A percentile compares a stretch with the other conserved stretches of the same genome.
Evolutionary conservation across 2,329 filamentous ascomycete species (phyloP).

Genomic region (Sporothrix mexicana): DNA sequence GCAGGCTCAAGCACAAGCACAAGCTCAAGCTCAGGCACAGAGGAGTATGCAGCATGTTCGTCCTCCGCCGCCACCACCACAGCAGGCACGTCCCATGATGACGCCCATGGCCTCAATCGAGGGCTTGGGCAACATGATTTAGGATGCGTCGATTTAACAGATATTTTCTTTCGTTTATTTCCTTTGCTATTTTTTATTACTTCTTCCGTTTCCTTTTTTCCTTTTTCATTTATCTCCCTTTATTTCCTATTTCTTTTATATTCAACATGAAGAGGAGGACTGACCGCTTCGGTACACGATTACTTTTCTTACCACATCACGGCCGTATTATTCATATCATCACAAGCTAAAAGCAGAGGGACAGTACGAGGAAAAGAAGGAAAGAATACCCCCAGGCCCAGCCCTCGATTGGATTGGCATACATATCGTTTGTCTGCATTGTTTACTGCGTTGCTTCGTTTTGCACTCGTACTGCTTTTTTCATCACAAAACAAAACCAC

Average conservation of each 20-base stretch:
- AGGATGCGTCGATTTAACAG: constrained; percentile 11
- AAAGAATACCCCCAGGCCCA: constrained; percentile 6
- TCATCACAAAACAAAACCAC: background rate
- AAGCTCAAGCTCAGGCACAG: background rate
- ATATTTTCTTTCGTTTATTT: background rate
- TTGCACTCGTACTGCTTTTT: background rate
- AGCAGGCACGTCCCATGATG: constrained; percentile 36
- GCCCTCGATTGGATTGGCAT: background rate
- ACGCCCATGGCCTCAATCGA: constrained; percentile 48
- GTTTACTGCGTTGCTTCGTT: too few relatives aligned
- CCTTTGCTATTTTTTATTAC: background rate
- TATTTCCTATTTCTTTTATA: background rate
- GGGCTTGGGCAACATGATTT: constrained; percentile 56
- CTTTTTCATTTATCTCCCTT: background rate
- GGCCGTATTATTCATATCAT: constrained; percentile 15
- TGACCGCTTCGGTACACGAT: background rate
- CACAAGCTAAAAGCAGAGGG: background rate
- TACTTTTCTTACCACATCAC: background rate
- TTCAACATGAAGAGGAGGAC: constrained; percentile 17
- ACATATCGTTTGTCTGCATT: background rate
- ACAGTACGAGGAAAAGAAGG: constrained; percentile 12
- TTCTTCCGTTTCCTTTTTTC: background rate
- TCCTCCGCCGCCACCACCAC: constrained; percentile 40
- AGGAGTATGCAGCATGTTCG: constrained; percentile 37
- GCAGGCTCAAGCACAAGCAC: background rate